These are phyloP conservation scores for Austroboletus novae-zelandiae DNA, from an alignment of 1,284 basidiomycete species.

Conservation along the genomic window DNA sequence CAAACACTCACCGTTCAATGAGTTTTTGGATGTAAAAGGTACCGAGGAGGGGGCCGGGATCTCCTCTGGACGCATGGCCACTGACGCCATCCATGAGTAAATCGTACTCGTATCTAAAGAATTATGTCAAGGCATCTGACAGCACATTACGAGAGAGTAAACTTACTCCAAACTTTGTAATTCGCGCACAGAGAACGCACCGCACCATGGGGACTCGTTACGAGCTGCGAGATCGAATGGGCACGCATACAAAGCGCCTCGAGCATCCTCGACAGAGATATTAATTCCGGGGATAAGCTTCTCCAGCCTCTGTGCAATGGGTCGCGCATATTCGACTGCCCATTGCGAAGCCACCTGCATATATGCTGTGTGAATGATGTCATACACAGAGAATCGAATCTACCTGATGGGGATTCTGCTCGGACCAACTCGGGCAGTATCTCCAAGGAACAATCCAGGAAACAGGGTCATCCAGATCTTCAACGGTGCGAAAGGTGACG, in stretches of 20 bases:
- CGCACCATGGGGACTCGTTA: conserved; percentile 42
- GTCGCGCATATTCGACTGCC: conserved; percentile 39
- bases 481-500: conserved; percentile 36
- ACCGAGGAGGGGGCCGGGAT: conserved; percentile 42
- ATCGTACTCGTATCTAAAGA: conserved; percentile 41
- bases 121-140: background rate
- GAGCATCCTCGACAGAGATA: conserved; percentile 34
- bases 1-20: conserved; percentile 35
- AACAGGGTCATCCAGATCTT: conserved; percentile 38
- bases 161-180: conserved; percentile 40
- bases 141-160: background rate
- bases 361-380: background rate
- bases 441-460: conserved; percentile 46
- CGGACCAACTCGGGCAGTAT: conserved; percentile 32
- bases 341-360: conserved; percentile 35
- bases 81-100: conserved; percentile 46
- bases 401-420: conserved; percentile 7
- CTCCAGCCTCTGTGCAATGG: conserved; percentile 39
- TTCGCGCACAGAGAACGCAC: conserved; percentile 38
- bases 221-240: conserved; percentile 44
- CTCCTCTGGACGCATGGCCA: conserved; percentile 41
- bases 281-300: conserved; percentile 34
- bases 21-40: conserved; percentile 43
- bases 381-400: background rate
- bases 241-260: conserved; percentile 46